Evolutionary conservation across 2,329 filamentous ascomycete genomes (phyloP), one percentile per base, ranked within the genome.

Genomic region (Fusarium nodosum): DNA sequence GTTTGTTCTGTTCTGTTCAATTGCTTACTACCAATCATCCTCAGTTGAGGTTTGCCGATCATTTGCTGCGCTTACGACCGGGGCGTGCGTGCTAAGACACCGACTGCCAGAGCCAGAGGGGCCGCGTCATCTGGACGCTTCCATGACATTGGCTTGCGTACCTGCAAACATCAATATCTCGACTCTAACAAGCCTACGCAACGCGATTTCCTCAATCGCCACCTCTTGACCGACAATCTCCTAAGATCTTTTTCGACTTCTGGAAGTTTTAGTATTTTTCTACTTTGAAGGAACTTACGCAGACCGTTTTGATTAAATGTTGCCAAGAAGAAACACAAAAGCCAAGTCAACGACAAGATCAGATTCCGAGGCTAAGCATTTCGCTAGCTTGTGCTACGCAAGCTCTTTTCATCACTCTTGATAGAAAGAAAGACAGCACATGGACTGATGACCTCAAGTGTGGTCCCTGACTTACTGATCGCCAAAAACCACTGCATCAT

Each of bases 51-150:
- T 46, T 54, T 41, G 60, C 52, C 38, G 48, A 60, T 65, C 51
- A 41, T 39, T 56, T 59, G 57, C 51, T 60, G 55, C 57, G 57
- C 60, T 58, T 65, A 72, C 67, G 64, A 65, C 68, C 42, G 58
- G 72, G 69, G 72, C 66, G 72, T 73, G 70, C 54, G 34, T 47
- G 51, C 24, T 44, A 57, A 68, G 64, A 74, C 70, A 71, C 68
- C 56, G 56, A 71, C 71, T 52, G 54, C 56, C 54, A 68, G 47
- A 73, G 47, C 22, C 47, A 51, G n/a, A 52, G 34, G 22, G 72
- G 70, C 70, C 72, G 72, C 72, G 72, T 74, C 72, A 74, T 72
- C 72, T 72, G 66, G 50, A 60, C 47, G 64, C 59, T 71, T 71
- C 58, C 59, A 68, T 74, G 53, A 63, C 56, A 63, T 60, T 64